Percentiles rank a stretch among this genome's conserved stretches.
Evolutionary conservation across 257 asterid species (phyloP).

Genomic region (Nyctanthes arbortristis): DNA sequence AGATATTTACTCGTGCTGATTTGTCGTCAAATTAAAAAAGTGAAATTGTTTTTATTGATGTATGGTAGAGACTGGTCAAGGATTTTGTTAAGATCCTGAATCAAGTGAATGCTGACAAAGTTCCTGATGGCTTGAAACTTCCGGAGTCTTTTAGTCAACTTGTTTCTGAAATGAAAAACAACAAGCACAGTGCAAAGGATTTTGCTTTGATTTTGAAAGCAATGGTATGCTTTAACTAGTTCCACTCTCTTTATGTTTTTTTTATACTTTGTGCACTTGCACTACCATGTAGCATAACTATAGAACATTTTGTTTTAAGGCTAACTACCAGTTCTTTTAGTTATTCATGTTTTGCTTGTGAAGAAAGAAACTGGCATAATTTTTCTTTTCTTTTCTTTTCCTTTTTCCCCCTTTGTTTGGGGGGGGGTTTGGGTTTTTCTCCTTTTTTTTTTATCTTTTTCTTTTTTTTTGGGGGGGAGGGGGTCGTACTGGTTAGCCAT

Average conservation of each 20-base stretch:
- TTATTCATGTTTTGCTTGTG: conserved; percentile 10
- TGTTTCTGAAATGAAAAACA: conserved; percentile 83
- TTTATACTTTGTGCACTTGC: conserved; percentile 8
- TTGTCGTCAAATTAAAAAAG: not conserved
- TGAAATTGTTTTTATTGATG: conserved; percentile 30
- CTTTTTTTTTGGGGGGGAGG: too few species aligned
- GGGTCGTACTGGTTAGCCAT: not conserved
- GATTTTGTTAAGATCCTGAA: conserved; percentile 74
- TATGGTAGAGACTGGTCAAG: conserved; percentile 72
- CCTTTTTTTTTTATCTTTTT: conserved; percentile 4
- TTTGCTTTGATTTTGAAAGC: conserved; percentile 84
- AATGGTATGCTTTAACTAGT: conserved; percentile 60
- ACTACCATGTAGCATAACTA: conserved; percentile 16
- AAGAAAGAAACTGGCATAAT: conserved; percentile 5
- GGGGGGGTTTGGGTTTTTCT: too few species aligned
- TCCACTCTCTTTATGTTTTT: conserved; percentile 9
- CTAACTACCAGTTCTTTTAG: not conserved
- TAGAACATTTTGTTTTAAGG: not conserved
- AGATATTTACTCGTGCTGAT: conserved; percentile 13
- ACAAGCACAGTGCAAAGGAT: conserved; percentile 67
- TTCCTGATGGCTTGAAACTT: conserved; percentile 75
- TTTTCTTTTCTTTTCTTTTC: too few species aligned
- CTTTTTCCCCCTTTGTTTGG: too few species aligned
- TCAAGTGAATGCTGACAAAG: conserved; percentile 81
- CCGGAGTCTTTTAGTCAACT: conserved; percentile 84